Base-by-base conservation (phyloP, 345 rosid species). In the Lepidium didymum region DNA sequence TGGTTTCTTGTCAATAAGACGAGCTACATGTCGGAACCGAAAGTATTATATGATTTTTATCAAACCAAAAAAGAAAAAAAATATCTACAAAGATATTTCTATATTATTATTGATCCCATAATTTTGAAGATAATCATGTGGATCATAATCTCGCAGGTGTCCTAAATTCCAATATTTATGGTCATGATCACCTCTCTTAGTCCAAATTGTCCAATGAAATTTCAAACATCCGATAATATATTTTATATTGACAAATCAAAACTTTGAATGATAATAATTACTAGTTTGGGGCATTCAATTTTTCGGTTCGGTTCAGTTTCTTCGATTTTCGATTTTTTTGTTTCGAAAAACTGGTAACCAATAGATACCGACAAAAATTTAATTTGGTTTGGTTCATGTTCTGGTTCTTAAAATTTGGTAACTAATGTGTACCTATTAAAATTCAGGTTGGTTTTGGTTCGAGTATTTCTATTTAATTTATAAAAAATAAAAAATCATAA, bases 91-190 rank as follows among this genome's bases (percentile, higher is more conserved):
- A 13, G 18, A 34, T 53, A 12, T 31, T 36, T 55, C 11, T 19
- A n/a, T 35, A 37, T 0, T 34, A 55, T 34, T 67, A 4, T 3
- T 21, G n/a, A 67, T 55, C 2, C 4, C 8, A 44, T n/a, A 44
- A 46, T 34, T 10, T 67, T 13, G 35, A 16, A 27, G 58, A 47
- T 16, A 3, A n/a, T 37, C 21, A 25, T 3, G 56, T 46, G 51
- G 69, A 63, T 72, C 43, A 55, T 3, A 13, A 42, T 62, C 14
- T 63, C 15, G 31, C 38, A 14, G 23, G 65, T 69, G 68, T 71
- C 62, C 42, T 1, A 54, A 29, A 12, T 15, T 37, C 53, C 34
- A 62, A 3, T 25, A 55, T 16, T 3, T 56, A 3, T 23, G 31
- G 60, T 54, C 34, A 62, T 27, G 8, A 27, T 27, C 31, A 49